These are phyloP conservation scores for Misopates orontium DNA, from an alignment of 257 asterid genomes.

Conservation along the genomic window DNA sequence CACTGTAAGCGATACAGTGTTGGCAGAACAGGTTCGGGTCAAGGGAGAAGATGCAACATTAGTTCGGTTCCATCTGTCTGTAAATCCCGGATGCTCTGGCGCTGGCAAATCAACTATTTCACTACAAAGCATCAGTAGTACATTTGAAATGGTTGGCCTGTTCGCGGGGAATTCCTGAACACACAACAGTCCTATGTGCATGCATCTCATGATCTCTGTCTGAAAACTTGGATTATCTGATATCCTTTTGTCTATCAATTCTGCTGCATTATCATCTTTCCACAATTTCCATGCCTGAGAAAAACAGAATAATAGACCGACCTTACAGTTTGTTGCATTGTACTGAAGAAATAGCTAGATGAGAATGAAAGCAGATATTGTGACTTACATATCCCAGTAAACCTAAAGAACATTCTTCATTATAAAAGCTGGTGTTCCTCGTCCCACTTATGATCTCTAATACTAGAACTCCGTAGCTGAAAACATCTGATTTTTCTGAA, in stretches of 20 bases:
- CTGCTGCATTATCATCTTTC: constrained; percentile 10
- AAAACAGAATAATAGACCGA: neutral
- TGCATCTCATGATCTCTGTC: constrained; percentile 25
- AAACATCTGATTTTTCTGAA: constrained; percentile 34
- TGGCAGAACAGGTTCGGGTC: too few relatives aligned
- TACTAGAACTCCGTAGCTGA: constrained; percentile 33
- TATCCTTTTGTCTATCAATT: constrained; percentile 19
- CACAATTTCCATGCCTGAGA: constrained; percentile 30
- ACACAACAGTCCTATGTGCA: constrained; percentile 29
- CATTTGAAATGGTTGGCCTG: constrained; percentile 23
- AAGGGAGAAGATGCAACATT: too few relatives aligned
- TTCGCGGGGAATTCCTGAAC: constrained; percentile 22
- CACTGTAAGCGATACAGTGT: too few relatives aligned
- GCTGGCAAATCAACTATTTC: constrained; percentile 23
- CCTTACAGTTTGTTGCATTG: neutral
- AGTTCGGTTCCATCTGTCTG: neutral
- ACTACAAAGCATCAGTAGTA: constrained; percentile 27
- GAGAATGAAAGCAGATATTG: too few relatives aligned
- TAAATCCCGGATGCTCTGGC: constrained; percentile 29
- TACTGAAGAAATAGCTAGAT: neutral
- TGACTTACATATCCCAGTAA: constrained; percentile 28
- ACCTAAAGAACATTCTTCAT: constrained; percentile 11
- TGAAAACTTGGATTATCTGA: neutral
- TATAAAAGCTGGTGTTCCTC: constrained; percentile 28
- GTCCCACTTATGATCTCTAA: constrained; percentile 33